phyloP scores from a whole-genome alignment of 2,329 filamentous ascomycete genomes.

The Stachybotrys chlorohalonatus region DNA sequence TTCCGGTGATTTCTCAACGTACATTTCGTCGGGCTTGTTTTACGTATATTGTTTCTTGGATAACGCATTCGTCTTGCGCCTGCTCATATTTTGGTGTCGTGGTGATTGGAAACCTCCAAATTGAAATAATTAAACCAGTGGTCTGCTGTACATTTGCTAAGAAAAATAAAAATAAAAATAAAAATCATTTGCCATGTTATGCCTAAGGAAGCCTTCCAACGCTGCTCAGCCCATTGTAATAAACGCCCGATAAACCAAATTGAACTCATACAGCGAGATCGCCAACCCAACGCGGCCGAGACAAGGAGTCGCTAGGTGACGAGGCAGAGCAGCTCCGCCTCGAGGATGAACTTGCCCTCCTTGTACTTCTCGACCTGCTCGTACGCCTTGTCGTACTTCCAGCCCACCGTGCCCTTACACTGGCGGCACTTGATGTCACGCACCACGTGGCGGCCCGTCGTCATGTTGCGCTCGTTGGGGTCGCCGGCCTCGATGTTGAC shows the following conservation, averaged over 20 bases:
- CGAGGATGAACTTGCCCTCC: conserved; percentile 95
- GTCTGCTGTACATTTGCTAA: no score
- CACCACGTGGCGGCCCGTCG: conserved; percentile 87
- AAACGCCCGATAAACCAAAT: neutral
- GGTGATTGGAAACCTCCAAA: no score
- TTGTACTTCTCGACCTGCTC: conserved; percentile 94
- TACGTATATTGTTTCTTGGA: no score
- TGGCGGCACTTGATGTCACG: conserved; percentile 87
- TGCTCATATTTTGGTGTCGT: no score
- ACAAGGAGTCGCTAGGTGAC: conserved; percentile 40
- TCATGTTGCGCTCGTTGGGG: conserved; percentile 94
- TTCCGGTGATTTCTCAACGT: no score
- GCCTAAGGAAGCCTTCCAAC: no score
- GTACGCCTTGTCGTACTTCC: conserved; percentile 98
- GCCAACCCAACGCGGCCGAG: neutral
- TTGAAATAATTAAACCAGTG: no score
- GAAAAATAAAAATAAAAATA: no score
- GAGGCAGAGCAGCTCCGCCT: conserved; percentile 79
- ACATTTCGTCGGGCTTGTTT: no score
- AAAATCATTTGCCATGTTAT: no score
- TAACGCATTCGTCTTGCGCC: no score
- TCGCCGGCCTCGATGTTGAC: conserved; percentile 83
- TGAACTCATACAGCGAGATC: neutral
- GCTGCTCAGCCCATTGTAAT: neutral
- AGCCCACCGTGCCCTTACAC: conserved; percentile 88